Conservation (phyloP, 306 rosid species). For the Vigna radiata region DNA sequence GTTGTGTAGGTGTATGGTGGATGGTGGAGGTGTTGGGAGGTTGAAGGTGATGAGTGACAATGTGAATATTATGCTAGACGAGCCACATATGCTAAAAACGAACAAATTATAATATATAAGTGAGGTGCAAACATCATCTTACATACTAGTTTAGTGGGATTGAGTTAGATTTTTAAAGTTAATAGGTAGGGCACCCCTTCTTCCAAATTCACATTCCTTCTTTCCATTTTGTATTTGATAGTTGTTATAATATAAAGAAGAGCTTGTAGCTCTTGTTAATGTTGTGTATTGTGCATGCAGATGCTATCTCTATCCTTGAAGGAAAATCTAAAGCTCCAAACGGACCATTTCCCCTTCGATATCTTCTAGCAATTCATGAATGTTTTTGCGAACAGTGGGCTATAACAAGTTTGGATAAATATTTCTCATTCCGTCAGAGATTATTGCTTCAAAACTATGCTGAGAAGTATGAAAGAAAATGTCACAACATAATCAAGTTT, state of each 20-base stretch:
- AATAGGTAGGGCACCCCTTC: too few relatives aligned
- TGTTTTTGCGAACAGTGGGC: conserved; percentile 92
- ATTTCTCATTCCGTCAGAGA: conserved; percentile 81
- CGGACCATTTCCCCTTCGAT: conserved; percentile 91
- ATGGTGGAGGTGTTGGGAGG: too few relatives aligned
- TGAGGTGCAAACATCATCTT: too few relatives aligned
- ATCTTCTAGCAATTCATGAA: conserved; percentile 89
- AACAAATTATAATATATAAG: too few relatives aligned
- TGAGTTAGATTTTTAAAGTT: too few relatives aligned
- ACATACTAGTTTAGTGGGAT: too few relatives aligned
- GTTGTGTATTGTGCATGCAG: conserved; percentile 54
- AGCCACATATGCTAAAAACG: too few relatives aligned
- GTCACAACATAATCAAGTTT: conserved; percentile 41
- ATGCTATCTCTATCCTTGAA: conserved; percentile 89
- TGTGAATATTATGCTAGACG: too few relatives aligned
- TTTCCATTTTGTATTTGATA: neutral
- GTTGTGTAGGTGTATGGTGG: too few relatives aligned
- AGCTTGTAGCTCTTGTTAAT: conserved; percentile 26
- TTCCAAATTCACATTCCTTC: neutral
- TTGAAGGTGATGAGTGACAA: too few relatives aligned
- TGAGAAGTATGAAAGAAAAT: conserved; percentile 73
- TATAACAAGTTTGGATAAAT: conserved; percentile 83
- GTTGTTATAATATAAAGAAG: conserved; percentile 21
- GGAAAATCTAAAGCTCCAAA: conserved; percentile 92
- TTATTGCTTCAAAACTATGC: conserved; percentile 74